phyloP scores from a whole-genome alignment of 192 early-diverging fungal genomes.

The Backusella tuberculispora region DNA sequence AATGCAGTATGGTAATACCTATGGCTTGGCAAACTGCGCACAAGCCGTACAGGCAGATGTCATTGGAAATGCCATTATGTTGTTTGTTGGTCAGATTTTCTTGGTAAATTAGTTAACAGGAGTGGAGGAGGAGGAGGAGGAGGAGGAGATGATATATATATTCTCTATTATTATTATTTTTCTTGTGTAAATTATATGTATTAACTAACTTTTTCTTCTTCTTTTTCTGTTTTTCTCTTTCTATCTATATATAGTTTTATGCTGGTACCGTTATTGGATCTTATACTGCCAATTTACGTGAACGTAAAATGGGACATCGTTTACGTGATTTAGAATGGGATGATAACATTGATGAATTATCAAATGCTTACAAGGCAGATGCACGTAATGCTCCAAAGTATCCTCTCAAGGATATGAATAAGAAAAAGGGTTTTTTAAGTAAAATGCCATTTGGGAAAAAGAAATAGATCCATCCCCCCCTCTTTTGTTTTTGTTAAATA shows the following conservation, averaged over 20 bases:
- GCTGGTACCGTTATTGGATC: conserved; percentile 26
- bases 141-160: not conserved
- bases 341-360: conserved; percentile 26
- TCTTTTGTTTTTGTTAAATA: not conserved
- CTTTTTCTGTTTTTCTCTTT: too few relatives aligned
- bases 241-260: conserved; percentile 24
- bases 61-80: conserved; percentile 28
- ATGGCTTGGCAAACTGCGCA: conserved; percentile 35
- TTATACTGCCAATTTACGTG: conserved; percentile 25
- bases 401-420: conserved; percentile 24
- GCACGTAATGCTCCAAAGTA: conserved; percentile 25
- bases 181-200: too few relatives aligned
- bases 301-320: conserved; percentile 35
- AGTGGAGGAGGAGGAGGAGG: not conserved
- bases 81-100: conserved; percentile 31
- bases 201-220: too few relatives aligned
- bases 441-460: conserved; percentile 10
- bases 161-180: not conserved
- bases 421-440: conserved; percentile 13
- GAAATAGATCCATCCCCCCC: not conserved
- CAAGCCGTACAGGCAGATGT: conserved; percentile 38
- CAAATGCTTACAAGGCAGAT: conserved; percentile 29
- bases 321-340: conserved; percentile 39
- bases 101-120: conserved; percentile 31
- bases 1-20: conserved; percentile 32